These are phyloP conservation scores for Cordyceps militaris DNA, from an alignment of 2,329 filamentous ascomycete species.

Conservation along the genomic window DNA sequence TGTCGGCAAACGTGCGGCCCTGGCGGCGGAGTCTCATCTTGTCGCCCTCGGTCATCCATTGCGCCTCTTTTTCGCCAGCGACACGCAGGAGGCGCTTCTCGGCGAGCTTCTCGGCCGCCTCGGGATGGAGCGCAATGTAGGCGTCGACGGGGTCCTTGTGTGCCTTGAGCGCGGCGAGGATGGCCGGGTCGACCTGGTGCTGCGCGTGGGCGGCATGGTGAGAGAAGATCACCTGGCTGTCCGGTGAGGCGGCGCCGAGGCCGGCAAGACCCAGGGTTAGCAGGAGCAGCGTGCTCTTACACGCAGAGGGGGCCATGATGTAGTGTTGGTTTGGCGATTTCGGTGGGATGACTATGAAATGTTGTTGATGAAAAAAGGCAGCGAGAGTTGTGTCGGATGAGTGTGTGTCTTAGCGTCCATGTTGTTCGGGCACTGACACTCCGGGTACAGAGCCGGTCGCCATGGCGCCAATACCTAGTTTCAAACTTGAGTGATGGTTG, in stretches of 20 bases:
- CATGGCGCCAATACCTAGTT: constrained; percentile 6
- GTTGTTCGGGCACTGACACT: not conserved
- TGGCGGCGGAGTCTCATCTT: constrained; percentile 62
- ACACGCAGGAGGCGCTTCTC: constrained; percentile 56
- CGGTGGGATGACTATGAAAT: not conserved
- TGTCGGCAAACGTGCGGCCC: constrained; percentile 66
- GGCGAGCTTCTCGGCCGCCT: constrained; percentile 20
- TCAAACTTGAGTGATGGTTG: not conserved
- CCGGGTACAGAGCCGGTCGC: not conserved
- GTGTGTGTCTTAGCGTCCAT: not conserved
- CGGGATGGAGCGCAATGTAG: constrained; percentile 21
- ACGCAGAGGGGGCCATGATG: not conserved
- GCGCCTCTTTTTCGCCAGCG: constrained; percentile 51
- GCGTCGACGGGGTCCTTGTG: constrained; percentile 26
- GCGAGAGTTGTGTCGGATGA: not conserved
- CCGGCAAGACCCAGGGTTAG: constrained; percentile 1
- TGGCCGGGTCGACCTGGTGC: constrained; percentile 18
- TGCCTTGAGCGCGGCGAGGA: constrained; percentile 20
- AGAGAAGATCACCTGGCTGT: constrained; percentile 15
- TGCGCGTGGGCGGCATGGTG: constrained; percentile 3
- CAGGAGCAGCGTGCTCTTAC: constrained; percentile 1
- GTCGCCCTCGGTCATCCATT: constrained; percentile 66
- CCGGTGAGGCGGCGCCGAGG: constrained; percentile 10
- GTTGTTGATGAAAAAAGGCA: not conserved
- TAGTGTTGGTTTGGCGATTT: not conserved